Evolutionary conservation across 192 early-diverging fungal species (phyloP), one percentile per base, ranked within the genome.

Genomic region (Umbelopsis sp.): DNA sequence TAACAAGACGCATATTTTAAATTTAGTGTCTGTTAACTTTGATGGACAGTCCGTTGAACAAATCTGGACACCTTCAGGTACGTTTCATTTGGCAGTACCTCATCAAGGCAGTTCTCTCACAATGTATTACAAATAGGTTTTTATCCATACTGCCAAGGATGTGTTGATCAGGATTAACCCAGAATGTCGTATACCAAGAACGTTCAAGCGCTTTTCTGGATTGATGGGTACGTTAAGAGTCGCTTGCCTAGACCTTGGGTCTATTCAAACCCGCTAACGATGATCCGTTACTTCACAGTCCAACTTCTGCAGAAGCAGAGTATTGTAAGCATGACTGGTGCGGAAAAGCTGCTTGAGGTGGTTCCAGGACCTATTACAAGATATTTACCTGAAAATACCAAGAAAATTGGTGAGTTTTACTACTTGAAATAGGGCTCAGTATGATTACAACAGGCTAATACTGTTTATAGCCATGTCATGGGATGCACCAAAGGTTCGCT

Each of bases 121-220:
- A 3, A 45, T n/a, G 49, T 26, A 11, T 51, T 44, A n/a, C 7
- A 24, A n/a, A 17, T 74, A 78, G 83, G 92, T 99, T 32, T 99
- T 95, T 78, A 95, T 99, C 45, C 95, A 96, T 66, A 99, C 97
- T 7, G 86, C 89, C 56, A 91, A 90, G 75, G 92, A 94, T 72
- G 95, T 97, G 7, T 87, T 99, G 26, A 97, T 99, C 68, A 94
- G 96, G 82, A 92, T 99, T 24, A 96, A 94, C 80, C 97, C 97
- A 52, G 91, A 94, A 67, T 92, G 96, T 67, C 93, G 97, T 74
- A 99, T 99, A 74, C 97, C 97, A 26, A 88, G 97, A 78, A 99
- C 97, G 10, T 98, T 96, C 75, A 99, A 98, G 86, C 90, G 97
- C 65, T 99, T 99, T 78, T 93, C 93, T 68, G 97, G 97, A 12